phyloP scores from a whole-genome alignment of 129 eudicot genomes.

The Escallonia rubra region DNA sequence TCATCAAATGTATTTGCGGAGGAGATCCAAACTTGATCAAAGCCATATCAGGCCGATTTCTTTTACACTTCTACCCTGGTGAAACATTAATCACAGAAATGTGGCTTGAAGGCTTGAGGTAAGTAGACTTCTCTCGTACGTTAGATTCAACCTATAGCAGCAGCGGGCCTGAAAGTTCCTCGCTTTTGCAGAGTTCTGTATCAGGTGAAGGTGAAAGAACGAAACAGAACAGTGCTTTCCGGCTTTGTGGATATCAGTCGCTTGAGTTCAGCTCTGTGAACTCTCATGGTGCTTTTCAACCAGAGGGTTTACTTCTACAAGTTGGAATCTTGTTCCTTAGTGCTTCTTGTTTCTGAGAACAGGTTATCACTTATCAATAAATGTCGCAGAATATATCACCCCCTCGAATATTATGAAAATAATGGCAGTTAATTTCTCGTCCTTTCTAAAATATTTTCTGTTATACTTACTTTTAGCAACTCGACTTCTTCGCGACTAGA shows the following conservation, averaged over 20 bases:
- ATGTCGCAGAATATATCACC: no score
- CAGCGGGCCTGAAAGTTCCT: no score
- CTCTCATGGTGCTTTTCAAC: not conserved
- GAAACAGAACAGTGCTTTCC: constrained; percentile 77
- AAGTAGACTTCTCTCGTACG: not conserved
- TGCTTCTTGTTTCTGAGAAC: no score
- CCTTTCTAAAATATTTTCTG: no score
- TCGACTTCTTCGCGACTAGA: no score
- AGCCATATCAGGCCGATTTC: constrained; percentile 72
- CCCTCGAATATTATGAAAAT: no score
- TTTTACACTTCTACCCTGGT: constrained; percentile 86
- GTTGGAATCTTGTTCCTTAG: no score
- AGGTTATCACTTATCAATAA: no score
- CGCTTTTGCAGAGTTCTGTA: constrained; percentile 65
- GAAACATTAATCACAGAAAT: constrained; percentile 85
- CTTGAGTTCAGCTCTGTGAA: constrained; percentile 55
- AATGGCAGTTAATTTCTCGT: no score
- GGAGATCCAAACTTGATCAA: constrained; percentile 73
- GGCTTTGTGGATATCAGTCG: constrained; percentile 64
- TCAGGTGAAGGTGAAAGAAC: constrained; percentile 86
- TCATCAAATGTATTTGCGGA: constrained; percentile 59
- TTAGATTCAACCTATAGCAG: not conserved
- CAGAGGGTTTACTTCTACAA: not conserved
- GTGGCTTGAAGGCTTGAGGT: constrained; percentile 92
- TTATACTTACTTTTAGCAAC: no score